Percentiles rank a stretch among this genome's conserved stretches.
Conservation (phyloP, 495 filamentous ascomycete genomes). For the Letharia lupina region DNA sequence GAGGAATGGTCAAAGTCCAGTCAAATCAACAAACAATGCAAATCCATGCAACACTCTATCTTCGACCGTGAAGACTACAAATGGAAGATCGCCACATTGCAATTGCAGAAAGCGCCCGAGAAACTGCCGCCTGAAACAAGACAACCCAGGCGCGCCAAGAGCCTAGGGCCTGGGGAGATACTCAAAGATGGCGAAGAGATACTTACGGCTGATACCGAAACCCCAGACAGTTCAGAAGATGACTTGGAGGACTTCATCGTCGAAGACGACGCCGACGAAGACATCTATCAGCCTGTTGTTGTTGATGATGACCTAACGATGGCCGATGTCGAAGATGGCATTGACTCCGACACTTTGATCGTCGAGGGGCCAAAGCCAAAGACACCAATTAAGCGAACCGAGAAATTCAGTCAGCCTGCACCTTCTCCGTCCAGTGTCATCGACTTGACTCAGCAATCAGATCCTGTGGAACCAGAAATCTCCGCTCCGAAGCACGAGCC, state of each 20-base stretch:
- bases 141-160: slow-evolving; percentile 24
- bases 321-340: slow-evolving; percentile 28
- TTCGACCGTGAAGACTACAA: slow-evolving; percentile 43
- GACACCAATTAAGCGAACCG: slow-evolving; percentile 1
- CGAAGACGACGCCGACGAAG: slow-evolving; percentile 30
- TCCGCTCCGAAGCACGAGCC: neutral
- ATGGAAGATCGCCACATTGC: slow-evolving; percentile 49
- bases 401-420: neutral
- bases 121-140: slow-evolving; percentile 30
- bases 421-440: slow-evolving; percentile 8
- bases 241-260: slow-evolving; percentile 39
- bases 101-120: slow-evolving; percentile 41
- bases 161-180: slow-evolving; percentile 19
- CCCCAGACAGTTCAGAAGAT: slow-evolving; percentile 29
- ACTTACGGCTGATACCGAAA: slow-evolving; percentile 22
- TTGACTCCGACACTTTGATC: slow-evolving; percentile 2
- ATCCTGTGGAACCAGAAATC: slow-evolving; percentile 11
- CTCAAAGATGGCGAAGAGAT: slow-evolving; percentile 39
- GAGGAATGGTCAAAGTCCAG: slow-evolving; percentile 41
- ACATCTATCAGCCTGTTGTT: slow-evolving; percentile 11
- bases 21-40: slow-evolving; percentile 44
- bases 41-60: slow-evolving; percentile 54
- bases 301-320: slow-evolving; percentile 26
- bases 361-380: neutral
- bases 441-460: slow-evolving; percentile 25